These are phyloP conservation scores for Linnemannia exigua DNA, from an alignment of 192 early-diverging fungal genomes.

Conservation along the genomic window DNA sequence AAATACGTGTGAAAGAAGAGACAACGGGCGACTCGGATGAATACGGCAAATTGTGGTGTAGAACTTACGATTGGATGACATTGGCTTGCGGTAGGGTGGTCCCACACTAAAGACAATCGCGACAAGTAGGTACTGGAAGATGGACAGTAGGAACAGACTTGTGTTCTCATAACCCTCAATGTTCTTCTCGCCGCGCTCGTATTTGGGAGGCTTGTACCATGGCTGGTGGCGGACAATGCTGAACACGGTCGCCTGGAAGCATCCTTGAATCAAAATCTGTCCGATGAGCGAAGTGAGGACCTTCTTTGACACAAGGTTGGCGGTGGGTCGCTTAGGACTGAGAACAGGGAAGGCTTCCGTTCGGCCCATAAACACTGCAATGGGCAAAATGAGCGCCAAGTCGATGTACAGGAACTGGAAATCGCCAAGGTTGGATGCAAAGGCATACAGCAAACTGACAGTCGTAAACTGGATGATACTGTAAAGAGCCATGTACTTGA, in stretches of 20 bases:
- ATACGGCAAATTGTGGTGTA: background rate
- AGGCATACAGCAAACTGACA: slow-evolving; percentile 92
- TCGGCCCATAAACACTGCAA: slow-evolving; percentile 92
- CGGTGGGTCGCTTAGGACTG: slow-evolving; percentile 87
- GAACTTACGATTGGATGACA: slow-evolving; percentile 86
- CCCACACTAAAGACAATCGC: slow-evolving; percentile 96
- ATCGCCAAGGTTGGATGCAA: slow-evolving; percentile 91
- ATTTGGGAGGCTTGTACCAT: slow-evolving; percentile 72
- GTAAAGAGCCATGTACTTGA: slow-evolving; percentile 99
- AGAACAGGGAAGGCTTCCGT: slow-evolving; percentile 85
- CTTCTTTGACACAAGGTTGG: slow-evolving; percentile 89
- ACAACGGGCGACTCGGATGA: slow-evolving; percentile 82
- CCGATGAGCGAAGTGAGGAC: slow-evolving; percentile 95
- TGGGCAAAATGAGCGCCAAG: slow-evolving; percentile 89
- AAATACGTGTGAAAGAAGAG: slow-evolving; percentile 90
- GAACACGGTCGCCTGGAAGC: slow-evolving; percentile 86
- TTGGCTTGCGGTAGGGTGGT: slow-evolving; percentile 92
- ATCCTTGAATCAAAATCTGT: slow-evolving; percentile 86
- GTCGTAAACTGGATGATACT: slow-evolving; percentile 97
- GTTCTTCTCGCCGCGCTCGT: slow-evolving; percentile 76
- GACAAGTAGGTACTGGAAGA: slow-evolving; percentile 93
- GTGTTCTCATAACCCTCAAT: slow-evolving; percentile 92
- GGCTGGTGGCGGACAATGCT: slow-evolving; percentile 77
- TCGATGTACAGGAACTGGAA: slow-evolving; percentile 98
- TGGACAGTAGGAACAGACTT: slow-evolving; percentile 88